These are phyloP conservation scores for Candida caryicola DNA, from an alignment of 805 yeast genomes.

Conservation along the genomic window DNA sequence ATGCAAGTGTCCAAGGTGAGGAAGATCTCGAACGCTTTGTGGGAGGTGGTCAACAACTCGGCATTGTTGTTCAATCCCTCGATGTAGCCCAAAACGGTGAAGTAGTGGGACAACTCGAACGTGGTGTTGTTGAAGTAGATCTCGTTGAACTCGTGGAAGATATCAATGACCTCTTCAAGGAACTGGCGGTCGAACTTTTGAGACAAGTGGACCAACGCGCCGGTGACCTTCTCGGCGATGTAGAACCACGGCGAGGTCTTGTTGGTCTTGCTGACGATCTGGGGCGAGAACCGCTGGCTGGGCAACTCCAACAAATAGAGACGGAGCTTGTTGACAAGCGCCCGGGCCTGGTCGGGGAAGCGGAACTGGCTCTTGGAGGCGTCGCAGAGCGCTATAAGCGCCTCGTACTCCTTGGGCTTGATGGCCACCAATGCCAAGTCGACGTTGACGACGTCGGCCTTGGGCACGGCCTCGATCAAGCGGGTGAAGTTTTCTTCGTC, in stretches of 20 bases:
- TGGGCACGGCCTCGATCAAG: slow-evolving; percentile 13
- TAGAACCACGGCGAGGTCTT: slow-evolving; percentile 31
- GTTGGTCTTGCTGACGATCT: slow-evolving; percentile 26
- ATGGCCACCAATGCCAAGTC: slow-evolving; percentile 38
- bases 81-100: slow-evolving; percentile 34
- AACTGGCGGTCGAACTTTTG: slow-evolving; percentile 19
- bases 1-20: slow-evolving; percentile 32
- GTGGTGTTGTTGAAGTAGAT: slow-evolving; percentile 19
- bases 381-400: slow-evolving; percentile 53
- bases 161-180: slow-evolving; percentile 23
- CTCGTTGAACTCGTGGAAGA: slow-evolving; percentile 26
- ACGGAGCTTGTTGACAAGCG: slow-evolving; percentile 43
- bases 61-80: slow-evolving; percentile 29
- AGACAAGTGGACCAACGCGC: slow-evolving; percentile 32
- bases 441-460: slow-evolving; percentile 8
- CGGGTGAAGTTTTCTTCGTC: slow-evolving; percentile 19
- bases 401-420: slow-evolving; percentile 53
- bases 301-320: slow-evolving; percentile 48
- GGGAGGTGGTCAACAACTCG: slow-evolving; percentile 21
- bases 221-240: slow-evolving; percentile 32
- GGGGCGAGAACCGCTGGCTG: slow-evolving; percentile 41
- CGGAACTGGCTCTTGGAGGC: slow-evolving; percentile 30
- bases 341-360: slow-evolving; percentile 34
- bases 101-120: slow-evolving; percentile 31
- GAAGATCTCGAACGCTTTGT: slow-evolving; percentile 29